Percentiles rank a stretch among this genome's conserved stretches.
Evolutionary conservation across 2,329 filamentous ascomycete genomes (phyloP).

Genomic region (Colletotrichum lupini): DNA sequence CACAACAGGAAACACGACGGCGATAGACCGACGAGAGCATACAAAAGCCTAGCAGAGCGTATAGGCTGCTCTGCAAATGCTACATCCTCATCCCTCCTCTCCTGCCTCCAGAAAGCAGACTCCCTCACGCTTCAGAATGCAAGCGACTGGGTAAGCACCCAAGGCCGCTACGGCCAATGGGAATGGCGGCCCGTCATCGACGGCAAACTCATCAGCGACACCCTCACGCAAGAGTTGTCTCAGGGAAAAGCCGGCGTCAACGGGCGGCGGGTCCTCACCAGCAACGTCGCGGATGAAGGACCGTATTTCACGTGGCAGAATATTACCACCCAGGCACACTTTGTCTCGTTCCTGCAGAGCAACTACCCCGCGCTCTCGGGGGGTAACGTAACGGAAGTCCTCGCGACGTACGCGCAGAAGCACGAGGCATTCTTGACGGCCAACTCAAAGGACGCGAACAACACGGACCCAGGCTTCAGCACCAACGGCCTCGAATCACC

Average conservation of each 20-base stretch:
- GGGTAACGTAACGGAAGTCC: slow-evolving; percentile 5
- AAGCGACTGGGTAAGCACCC: slow-evolving; percentile 27
- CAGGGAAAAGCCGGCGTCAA: not conserved
- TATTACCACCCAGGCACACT: slow-evolving; percentile 9
- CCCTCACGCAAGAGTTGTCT: not conserved
- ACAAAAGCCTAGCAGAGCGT: slow-evolving; percentile 11
- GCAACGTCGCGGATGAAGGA: slow-evolving; percentile 26
- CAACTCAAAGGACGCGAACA: slow-evolving; percentile 19
- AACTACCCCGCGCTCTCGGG: slow-evolving; percentile 6
- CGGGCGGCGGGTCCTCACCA: slow-evolving; percentile 10
- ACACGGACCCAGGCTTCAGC: slow-evolving; percentile 22
- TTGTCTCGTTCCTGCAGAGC: slow-evolving; percentile 6
- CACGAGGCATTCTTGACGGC: slow-evolving; percentile 3
- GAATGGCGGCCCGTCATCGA: slow-evolving; percentile 17
- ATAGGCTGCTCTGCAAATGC: not conserved
- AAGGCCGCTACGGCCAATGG: slow-evolving; percentile 20
- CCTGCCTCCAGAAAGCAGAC: slow-evolving; percentile 21
- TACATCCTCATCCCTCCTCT: not conserved
- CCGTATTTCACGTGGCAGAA: slow-evolving; percentile 21
- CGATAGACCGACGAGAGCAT: not conserved
- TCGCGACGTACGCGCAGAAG: slow-evolving; percentile 2
- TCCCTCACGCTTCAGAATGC: slow-evolving; percentile 16
- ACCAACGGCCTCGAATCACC: slow-evolving; percentile 6
- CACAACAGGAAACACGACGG: not conserved
- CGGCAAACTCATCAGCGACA: slow-evolving; percentile 12